Conservation (phyloP, 495 filamentous ascomycete genomes). For the Hypoxylon fuscum region DNA sequence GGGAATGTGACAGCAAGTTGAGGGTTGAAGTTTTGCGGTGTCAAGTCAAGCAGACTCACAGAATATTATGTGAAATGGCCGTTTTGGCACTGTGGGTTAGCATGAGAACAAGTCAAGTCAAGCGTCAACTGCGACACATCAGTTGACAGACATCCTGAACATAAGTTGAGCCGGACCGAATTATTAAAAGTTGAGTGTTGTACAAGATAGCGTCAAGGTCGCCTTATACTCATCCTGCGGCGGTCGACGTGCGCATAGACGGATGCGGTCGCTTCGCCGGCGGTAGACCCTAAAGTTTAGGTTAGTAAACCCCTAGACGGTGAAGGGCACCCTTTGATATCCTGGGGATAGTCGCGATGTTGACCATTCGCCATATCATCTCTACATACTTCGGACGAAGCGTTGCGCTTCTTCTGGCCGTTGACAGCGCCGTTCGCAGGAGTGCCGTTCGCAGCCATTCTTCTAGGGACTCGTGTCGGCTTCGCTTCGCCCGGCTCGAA, state of each 20-base stretch:
- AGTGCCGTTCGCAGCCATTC: constrained; percentile 34
- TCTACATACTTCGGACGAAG: constrained; percentile 48
- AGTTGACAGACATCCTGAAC: constrained; percentile 32
- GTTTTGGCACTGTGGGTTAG: constrained; percentile 21
- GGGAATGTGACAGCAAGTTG: neutral
- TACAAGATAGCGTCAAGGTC: no score
- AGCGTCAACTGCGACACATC: constrained; percentile 29
- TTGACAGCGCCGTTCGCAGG: constrained; percentile 1
- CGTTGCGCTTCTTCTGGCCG: constrained; percentile 48
- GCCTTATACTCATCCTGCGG: constrained; percentile 43
- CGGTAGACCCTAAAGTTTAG: constrained; percentile 39
- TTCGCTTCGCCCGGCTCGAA: constrained; percentile 83
- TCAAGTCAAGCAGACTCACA: constrained; percentile 14
- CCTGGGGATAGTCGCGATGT: constrained; percentile 38
- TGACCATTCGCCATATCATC: constrained; percentile 33
- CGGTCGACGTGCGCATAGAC: constrained; percentile 45
- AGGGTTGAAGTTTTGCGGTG: constrained; percentile 4
- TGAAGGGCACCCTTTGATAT: constrained; percentile 36
- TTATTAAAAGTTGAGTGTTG: no score
- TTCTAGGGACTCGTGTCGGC: constrained; percentile 69
- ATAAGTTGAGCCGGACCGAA: constrained; percentile 3
- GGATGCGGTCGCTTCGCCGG: constrained; percentile 48
- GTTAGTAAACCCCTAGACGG: constrained; percentile 43
- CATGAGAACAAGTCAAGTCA: constrained; percentile 26
- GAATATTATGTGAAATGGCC: constrained; percentile 17